Base-by-base conservation (phyloP, 768 basidiomycete genomes). In the Tylopilus balloui region DNA sequence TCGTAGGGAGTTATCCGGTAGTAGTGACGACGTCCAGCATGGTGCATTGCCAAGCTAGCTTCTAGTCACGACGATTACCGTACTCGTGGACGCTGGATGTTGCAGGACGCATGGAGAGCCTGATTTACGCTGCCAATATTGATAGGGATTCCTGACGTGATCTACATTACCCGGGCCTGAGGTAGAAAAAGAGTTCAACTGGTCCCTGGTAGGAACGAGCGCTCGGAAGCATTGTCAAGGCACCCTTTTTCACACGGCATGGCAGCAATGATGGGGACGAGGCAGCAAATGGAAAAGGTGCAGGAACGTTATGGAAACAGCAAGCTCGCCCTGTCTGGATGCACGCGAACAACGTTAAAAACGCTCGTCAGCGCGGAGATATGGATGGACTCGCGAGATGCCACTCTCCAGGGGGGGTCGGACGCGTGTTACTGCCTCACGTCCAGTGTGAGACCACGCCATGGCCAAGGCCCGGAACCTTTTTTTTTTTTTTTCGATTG, bases 61-160 rank as follows among this genome's bases (percentile, higher is more conserved):
- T 42, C 31, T 51, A 28, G 45, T 17, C 27, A 24, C 37, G 48
- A 39, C 36, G 53, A 58, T 50, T 59, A 44, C 48, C 24, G 47
- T 62, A 53, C 32, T 34, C 20, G 47, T 21, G 45, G 40, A 34
- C 36, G 24, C 24, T 25, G 8, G 8, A 25, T 8, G 24, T 25
- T 25, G 8, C 24, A 4, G 4, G 24, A 25, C 8, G 24, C 24
- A 25, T 17, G 10, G 3, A 11, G 17, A 36, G 38, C 6, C 6
- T 27, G 45, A 44, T 51, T 60, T 60, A 48, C 42, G 42, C 32
- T 35, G 43, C 25, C 47, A 28, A 19, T 48, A 44, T 36, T 29
- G 25, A 44, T 42, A 6, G 9, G 27, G 45, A 51, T 61, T 62
- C 62, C 47, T 45, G 45, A 29, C 28, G 19, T 28, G 61, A 64